These are phyloP conservation scores for Eragrostis nindensis DNA, from an alignment of 176 grass and related monocot species.

Conservation along the genomic window DNA sequence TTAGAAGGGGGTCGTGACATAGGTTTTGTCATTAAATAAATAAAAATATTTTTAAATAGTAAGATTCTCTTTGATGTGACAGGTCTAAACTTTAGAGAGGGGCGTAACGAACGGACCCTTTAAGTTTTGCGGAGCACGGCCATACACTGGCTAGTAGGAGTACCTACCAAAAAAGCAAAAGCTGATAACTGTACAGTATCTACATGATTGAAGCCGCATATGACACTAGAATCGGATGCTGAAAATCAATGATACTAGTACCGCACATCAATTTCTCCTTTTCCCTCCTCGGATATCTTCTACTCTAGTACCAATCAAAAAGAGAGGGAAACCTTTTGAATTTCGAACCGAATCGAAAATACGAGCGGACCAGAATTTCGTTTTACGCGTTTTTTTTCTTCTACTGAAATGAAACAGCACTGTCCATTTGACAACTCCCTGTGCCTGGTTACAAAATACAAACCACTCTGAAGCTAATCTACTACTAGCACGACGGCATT, in stretches of 20 bases:
- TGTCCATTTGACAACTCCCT: conserved; percentile 7
- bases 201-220: conserved; percentile 20
- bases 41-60: too few species aligned
- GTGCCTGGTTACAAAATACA: conserved; percentile 42
- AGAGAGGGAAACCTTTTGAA: not conserved
- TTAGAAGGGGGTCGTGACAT: too few species aligned
- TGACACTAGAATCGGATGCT: conserved; percentile 29
- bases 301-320: not conserved
- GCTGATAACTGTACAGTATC: not conserved
- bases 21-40: too few species aligned
- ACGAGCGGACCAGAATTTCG: not conserved
- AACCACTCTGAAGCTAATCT: conserved; percentile 24
- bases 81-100: too few species aligned
- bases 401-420: not conserved
- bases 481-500: not conserved
- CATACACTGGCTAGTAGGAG: not conserved
- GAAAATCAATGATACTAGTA: not conserved
- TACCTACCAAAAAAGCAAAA: conserved; percentile 39
- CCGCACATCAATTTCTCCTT: not conserved
- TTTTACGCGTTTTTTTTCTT: not conserved
- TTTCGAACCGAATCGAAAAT: not conserved
- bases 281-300: not conserved
- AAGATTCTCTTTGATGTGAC: too few species aligned
- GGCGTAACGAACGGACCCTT: too few species aligned
- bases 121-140: conserved; percentile 11